Evolutionary conservation across 2,329 filamentous ascomycete species (phyloP), one percentile per base, ranked within the genome.

Genomic region (Phialophora expanda): DNA sequence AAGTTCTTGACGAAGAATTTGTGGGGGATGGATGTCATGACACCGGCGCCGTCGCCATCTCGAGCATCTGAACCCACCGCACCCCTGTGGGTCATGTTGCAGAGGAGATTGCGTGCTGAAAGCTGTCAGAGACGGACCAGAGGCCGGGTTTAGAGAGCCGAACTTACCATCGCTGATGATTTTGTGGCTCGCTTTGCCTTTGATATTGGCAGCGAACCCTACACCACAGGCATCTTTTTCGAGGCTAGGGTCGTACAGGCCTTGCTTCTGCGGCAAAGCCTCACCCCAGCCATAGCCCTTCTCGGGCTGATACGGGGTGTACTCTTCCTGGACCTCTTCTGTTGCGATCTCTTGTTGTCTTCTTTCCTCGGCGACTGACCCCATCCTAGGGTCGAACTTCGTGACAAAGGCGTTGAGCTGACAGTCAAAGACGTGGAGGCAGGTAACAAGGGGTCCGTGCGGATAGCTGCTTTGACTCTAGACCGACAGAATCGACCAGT

Each of bases 181-280:
- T 79, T 98, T 99, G 86, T 98, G 95, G 84, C 93, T 98, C 70
- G 93, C 81, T 80, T 91, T 90, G 84, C 95, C 95, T 85, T 98
- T 98, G 81, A 98, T 98, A 80, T 85, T 96, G 92, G 94, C 96
- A 81, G 94, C 92, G 81, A 99, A 99, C 79, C 95, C 95, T 76
- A 99, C 95, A 91, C 95, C 95, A 78, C 95, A 99, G 73, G 95
- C 93, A 93, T 99, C 95, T 81, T 98, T 98, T 83, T 98, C 95
- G 71, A 96, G 88, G 78, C 89, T 88, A 70, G 95, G 95, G 82
- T 98, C 93, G 78, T 99, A 99, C 59, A 99, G 88, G 85, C 94
- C 95, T 89, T 98, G 94, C 88, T 96, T 96, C 86, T 96, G 88
- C 76, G 95, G 95, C 75, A 99, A 87, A 77, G 94, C 91, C 76